Base-by-base conservation (phyloP, 495 filamentous ascomycete genomes). In the Xylaria castorea region DNA sequence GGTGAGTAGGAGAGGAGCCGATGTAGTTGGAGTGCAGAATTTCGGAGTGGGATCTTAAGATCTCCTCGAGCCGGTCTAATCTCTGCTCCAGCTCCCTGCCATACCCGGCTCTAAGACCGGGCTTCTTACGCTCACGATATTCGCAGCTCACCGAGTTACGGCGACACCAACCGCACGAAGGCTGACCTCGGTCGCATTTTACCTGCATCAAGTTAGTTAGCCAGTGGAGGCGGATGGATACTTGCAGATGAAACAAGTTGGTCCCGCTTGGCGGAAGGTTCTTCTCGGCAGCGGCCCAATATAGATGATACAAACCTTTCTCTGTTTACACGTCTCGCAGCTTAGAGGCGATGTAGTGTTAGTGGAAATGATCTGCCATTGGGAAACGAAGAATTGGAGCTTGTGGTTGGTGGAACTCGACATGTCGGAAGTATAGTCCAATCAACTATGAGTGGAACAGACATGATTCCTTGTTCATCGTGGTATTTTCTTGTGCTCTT, bases 111-210 rank as follows among this genome's bases (percentile, higher is more conserved):
- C 93, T 84, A 61, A 95, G 82, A 1, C 93, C 93, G 27, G 93
- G 93, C 80, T 95, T 95, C 83, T 94, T 95, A 25, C 93, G 87
- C 76, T 93, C 92, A 78, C 91, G 93, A 81, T 96, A 96, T 79
- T 94, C 92, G 82, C 93, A 96, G 34, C 84, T 50, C 53, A 93
- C 91, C 7, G 87, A 87, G 80, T 97, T 97, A 68, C 93, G 90
- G 75, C 85, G 86, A 77, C 94, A 97, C 94, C 94, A 97, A 57
- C 94, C 94, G 81, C 94, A 97, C 70, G 89, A 90, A 11, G 94
- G 94, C 70, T 94, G 93, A 12, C 90, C 88, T 30, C 93, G 90
- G 83, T 96, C 92, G 80, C 91, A 94, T 85, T 93, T 94, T 60
- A 93, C 92, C 85, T 90, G 75, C n/a, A 40, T 34, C 30, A 58